Evolutionary conservation across 1,284 basidiomycete genomes (phyloP).

Genomic region (Trichosporon sp.): DNA sequence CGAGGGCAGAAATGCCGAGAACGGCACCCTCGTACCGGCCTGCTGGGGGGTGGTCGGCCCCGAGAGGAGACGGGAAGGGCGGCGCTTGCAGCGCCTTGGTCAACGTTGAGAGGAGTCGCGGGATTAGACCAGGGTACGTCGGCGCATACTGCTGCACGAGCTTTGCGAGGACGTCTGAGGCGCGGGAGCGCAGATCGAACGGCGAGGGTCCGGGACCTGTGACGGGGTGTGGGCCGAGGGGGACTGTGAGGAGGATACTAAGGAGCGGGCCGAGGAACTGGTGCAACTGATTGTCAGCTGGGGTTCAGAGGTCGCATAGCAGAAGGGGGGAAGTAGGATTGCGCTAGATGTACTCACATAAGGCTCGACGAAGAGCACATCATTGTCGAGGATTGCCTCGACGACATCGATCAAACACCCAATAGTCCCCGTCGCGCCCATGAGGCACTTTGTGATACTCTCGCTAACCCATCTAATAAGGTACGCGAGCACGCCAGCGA

Average conservation of each 20-base stretch:
- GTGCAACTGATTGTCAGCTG: constrained; percentile 61
- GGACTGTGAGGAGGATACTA: constrained; percentile 80
- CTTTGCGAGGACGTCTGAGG: constrained; percentile 74
- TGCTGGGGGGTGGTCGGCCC: constrained; percentile 43
- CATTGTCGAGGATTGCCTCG: constrained; percentile 73
- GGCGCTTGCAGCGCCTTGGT: constrained; percentile 63
- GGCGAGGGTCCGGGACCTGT: constrained; percentile 24
- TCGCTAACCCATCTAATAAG: constrained; percentile 92
- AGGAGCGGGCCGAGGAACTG: constrained; percentile 91
- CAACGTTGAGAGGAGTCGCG: constrained; percentile 78
- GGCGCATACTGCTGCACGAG: constrained; percentile 53
- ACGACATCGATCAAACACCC: constrained; percentile 77
- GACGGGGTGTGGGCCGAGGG: constrained; percentile 53
- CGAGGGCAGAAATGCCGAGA: constrained; percentile 72
- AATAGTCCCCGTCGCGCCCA: constrained; percentile 59
- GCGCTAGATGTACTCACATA: constrained; percentile 60
- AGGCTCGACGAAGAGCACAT: constrained; percentile 88
- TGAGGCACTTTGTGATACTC: constrained; percentile 59
- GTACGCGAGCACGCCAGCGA: constrained; percentile 92
- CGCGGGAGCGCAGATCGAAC: constrained; percentile 62
- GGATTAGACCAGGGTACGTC: constrained; percentile 52
- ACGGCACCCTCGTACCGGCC: constrained; percentile 80
- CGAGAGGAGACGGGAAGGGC: constrained; percentile 39
- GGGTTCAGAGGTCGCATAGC: neutral
- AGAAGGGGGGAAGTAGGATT: neutral